Percentiles rank a stretch among this genome's conserved stretches.
These are phyloP conservation scores for Bruguiera sexangula DNA, from an alignment of 345 rosid species.

Conservation along the genomic window DNA sequence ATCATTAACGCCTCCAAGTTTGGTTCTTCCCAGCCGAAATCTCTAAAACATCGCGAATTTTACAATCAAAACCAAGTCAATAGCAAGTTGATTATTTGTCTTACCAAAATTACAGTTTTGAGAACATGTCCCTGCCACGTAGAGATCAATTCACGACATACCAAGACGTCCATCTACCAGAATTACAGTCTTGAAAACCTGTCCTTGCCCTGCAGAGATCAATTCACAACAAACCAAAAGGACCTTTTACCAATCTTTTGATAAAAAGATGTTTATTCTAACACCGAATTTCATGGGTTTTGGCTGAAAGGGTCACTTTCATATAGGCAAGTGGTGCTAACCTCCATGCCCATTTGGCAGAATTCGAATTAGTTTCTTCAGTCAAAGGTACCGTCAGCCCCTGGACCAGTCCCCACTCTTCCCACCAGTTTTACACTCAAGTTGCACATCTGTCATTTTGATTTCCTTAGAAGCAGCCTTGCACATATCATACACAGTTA, in stretches of 20 bases:
- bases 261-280: neutral
- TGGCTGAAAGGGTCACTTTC: neutral
- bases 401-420: slow-evolving; percentile 69
- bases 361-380: neutral
- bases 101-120: neutral
- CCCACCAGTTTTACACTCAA: slow-evolving; percentile 78
- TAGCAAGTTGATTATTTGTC: too few species aligned
- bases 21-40: too few species aligned
- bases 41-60: too few species aligned
- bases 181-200: neutral
- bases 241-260: neutral
- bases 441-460: slow-evolving; percentile 49
- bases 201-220: neutral
- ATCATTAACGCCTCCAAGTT: neutral
- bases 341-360: neutral
- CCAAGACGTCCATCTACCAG: neutral
- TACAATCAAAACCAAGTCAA: too few species aligned
- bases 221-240: neutral
- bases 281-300: neutral
- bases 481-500: slow-evolving; percentile 97
- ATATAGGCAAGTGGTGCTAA: neutral
- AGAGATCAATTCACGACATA: neutral
- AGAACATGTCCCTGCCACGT: neutral
- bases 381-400: neutral
- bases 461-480: slow-evolving; percentile 93